Evolutionary conservation across 805 yeast species (phyloP).

Genomic region (Suhomyces tanzawaensis): DNA sequence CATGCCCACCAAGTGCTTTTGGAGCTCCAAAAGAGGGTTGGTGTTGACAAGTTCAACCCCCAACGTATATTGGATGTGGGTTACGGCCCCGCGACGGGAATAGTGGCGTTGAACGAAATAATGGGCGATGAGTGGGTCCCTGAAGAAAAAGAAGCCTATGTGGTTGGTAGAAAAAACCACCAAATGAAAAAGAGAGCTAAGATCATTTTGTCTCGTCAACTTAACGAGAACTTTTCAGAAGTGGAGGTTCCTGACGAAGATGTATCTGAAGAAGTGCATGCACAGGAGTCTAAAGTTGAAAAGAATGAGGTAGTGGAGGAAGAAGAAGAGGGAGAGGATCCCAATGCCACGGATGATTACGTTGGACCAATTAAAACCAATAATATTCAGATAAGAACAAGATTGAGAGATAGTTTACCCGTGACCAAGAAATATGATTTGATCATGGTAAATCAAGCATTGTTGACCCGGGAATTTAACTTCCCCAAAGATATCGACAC

Average conservation of each 20-base stretch:
- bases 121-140: constrained; percentile 68
- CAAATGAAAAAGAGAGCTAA: constrained; percentile 83
- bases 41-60: constrained; percentile 57
- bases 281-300: constrained; percentile 16
- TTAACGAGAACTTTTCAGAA: constrained; percentile 37
- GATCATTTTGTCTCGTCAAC: constrained; percentile 67
- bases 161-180: constrained; percentile 53
- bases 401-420: constrained; percentile 54
- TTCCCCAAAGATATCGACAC: constrained; percentile 76
- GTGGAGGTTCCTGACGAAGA: constrained; percentile 14
- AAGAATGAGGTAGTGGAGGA: constrained; percentile 9
- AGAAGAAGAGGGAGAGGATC: constrained; percentile 9
- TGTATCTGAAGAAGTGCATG: constrained; percentile 12
- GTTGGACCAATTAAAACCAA: constrained; percentile 55
- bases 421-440: constrained; percentile 63
- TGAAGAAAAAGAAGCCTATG: constrained; percentile 62
- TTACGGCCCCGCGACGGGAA: constrained; percentile 89
- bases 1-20: constrained; percentile 59
- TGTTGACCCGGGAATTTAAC: constrained; percentile 55
- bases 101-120: constrained; percentile 81
- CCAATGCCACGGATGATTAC: constrained; percentile 19
- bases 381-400: constrained; percentile 52
- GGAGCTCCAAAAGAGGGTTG: constrained; percentile 61
- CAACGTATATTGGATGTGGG: constrained; percentile 72
- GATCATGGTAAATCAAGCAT: constrained; percentile 78